Conservation (phyloP, 2,329 filamentous ascomycete species). For the Botrytis fragariae region DNA sequence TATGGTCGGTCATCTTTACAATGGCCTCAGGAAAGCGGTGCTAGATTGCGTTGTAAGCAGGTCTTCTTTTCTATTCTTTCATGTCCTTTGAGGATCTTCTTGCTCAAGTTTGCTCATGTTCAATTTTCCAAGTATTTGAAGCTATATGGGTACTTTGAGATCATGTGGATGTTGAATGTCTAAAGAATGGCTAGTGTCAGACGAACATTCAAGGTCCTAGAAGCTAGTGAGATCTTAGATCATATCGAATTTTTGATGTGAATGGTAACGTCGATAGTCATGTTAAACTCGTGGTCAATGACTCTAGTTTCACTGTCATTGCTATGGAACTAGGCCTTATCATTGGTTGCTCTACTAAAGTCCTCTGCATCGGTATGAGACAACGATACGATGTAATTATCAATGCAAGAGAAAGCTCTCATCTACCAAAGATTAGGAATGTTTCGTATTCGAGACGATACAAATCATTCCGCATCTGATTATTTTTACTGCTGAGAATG, state of each 20-base stretch:
- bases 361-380: constrained; percentile 51
- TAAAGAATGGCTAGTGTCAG: not conserved
- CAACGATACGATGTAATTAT: constrained; percentile 43
- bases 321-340: constrained; percentile 54
- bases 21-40: constrained; percentile 40
- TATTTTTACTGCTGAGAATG: constrained; percentile 46
- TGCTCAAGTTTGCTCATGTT: not conserved
- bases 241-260: constrained; percentile 44
- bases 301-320: constrained; percentile 55
- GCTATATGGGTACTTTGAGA: not conserved
- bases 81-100: too few relatives aligned
- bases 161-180: not conserved
- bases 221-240: constrained; percentile 41
- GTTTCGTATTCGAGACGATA: constrained; percentile 22
- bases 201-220: constrained; percentile 33
- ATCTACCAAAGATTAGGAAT: too few relatives aligned
- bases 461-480: constrained; percentile 37
- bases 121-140: not conserved
- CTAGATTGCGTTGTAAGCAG: constrained; percentile 39
- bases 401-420: not conserved
- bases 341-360: too few relatives aligned
- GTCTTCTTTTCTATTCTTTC: not conserved
- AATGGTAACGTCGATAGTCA: constrained; percentile 42
- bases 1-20: constrained; percentile 41
- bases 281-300: constrained; percentile 47